Evolutionary conservation across 768 basidiomycete species (phyloP).

Genomic region (Tylopilus rubrobrunneus): DNA sequence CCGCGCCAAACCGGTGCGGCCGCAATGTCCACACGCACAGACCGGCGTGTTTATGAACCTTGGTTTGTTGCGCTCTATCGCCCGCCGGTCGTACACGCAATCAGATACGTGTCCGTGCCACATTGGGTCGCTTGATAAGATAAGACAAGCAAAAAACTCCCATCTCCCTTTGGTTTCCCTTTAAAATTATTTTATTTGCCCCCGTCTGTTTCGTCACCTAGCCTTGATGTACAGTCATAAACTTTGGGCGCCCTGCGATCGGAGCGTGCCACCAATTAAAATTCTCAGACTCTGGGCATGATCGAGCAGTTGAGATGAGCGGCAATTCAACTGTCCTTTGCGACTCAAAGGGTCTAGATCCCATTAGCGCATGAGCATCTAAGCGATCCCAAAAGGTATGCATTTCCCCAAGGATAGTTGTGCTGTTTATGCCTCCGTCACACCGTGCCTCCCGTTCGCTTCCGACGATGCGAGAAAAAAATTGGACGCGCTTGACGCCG

Average conservation of each 20-base stretch:
- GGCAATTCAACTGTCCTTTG: background rate
- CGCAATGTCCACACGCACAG: slow-evolving; percentile 7
- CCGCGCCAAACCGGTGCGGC: slow-evolving; percentile 9
- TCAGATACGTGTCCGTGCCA: slow-evolving; percentile 20
- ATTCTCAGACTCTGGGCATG: background rate
- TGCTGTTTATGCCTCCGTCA: background rate
- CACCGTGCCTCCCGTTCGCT: slow-evolving; percentile 16
- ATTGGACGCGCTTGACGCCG: background rate
- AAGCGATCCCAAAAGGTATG: background rate
- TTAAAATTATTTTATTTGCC: slow-evolving; percentile 7
- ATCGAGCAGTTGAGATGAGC: slow-evolving; percentile 4
- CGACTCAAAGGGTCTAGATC: background rate
- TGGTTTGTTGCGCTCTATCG: slow-evolving; percentile 16
- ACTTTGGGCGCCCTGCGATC: slow-evolving; percentile 1
- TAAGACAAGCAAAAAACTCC: slow-evolving; percentile 21
- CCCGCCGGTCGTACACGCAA: slow-evolving; percentile 13
- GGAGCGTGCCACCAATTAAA: slow-evolving; percentile 1
- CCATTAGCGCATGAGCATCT: slow-evolving; percentile 3
- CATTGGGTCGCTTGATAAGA: slow-evolving; percentile 27
- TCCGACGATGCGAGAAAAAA: slow-evolving; percentile 17
- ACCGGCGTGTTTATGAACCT: slow-evolving; percentile 5
- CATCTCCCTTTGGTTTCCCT: slow-evolving; percentile 9
- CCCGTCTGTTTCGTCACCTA: slow-evolving; percentile 17
- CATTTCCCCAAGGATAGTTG: background rate
- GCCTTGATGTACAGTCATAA: background rate